A percentile compares a stretch with the other conserved stretches of the same genome.
Evolutionary conservation across 2,329 filamentous ascomycete genomes (phyloP).

Genomic region (Hortaea werneckii): DNA sequence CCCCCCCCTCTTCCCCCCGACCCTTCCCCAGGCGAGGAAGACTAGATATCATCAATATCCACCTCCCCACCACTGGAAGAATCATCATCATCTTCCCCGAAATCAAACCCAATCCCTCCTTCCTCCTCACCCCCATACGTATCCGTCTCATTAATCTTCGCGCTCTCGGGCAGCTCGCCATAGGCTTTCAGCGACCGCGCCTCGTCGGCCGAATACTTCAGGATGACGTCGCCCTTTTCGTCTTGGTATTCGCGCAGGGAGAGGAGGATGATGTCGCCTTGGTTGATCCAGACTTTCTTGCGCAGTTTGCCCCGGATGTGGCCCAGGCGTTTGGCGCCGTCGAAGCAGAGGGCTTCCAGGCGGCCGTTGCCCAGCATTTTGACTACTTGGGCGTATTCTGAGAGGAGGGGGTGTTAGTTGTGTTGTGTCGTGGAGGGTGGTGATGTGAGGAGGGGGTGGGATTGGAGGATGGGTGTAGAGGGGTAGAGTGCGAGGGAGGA

Average conservation of each 20-base stretch:
- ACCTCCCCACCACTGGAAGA: constrained; percentile 52
- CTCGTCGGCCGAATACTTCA: constrained; percentile 94
- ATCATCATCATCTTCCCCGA: constrained; percentile 72
- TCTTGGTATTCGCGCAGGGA: constrained; percentile 88
- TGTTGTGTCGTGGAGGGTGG: neutral
- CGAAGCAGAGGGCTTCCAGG: constrained; percentile 89
- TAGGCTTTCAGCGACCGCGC: constrained; percentile 92
- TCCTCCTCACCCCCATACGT: constrained; percentile 84
- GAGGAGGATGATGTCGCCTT: constrained; percentile 85
- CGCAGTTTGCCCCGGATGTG: constrained; percentile 92
- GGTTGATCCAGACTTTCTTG: constrained; percentile 99
- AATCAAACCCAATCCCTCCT: constrained; percentile 96
- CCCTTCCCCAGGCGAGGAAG: neutral
- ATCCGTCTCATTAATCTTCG: constrained; percentile 99
- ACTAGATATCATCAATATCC: constrained; percentile 86
- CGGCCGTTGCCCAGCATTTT: constrained; percentile 97
- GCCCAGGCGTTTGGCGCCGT: constrained; percentile 75
- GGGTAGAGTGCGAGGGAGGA: neutral
- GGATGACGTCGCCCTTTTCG: constrained; percentile 84
- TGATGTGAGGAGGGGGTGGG: constrained; percentile 8
- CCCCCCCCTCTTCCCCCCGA: no score
- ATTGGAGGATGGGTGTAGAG: neutral
- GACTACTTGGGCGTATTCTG: constrained; percentile 73
- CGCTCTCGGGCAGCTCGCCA: constrained; percentile 90
- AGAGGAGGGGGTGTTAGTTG: constrained; percentile 2